A percentile compares a stretch with the other conserved stretches of the same genome.
These are phyloP conservation scores for Grosmannia clavigera DNA, from an alignment of 2,329 filamentous ascomycete species.

Conservation along the genomic window DNA sequence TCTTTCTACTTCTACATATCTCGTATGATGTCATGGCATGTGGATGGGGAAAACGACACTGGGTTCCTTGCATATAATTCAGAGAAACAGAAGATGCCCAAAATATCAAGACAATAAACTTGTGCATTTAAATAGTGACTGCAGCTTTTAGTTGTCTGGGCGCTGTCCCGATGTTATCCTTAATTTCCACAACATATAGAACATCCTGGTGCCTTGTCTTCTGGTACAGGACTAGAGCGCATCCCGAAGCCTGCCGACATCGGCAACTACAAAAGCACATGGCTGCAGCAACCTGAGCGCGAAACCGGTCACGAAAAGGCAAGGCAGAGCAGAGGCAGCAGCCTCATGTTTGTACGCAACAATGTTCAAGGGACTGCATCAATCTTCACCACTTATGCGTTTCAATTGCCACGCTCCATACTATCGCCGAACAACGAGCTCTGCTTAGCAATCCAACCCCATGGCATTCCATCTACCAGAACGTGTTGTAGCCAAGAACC, in stretches of 20 bases:
- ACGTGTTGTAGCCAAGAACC: constrained; percentile 67
- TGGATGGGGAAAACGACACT: background rate
- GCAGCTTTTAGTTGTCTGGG: background rate
- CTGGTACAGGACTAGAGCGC: no score
- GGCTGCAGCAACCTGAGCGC: no score
- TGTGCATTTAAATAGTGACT: background rate
- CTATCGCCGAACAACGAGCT: background rate
- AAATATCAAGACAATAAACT: background rate
- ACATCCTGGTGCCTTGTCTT: no score
- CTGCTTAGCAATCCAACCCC: background rate
- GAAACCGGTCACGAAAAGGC: background rate
- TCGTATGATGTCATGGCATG: background rate
- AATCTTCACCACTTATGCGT: background rate
- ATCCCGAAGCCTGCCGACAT: no score
- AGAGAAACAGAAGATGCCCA: background rate
- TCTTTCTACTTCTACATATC: background rate
- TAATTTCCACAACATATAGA: no score
- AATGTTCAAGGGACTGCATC: background rate
- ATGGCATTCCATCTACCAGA: constrained; percentile 28
- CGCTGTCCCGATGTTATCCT: no score
- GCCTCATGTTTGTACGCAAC: background rate
- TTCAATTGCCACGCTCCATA: background rate
- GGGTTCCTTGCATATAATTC: background rate
- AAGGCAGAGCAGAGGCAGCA: background rate
- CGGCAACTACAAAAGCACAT: no score